phyloP scores from a whole-genome alignment of 805 yeast genomes.

The Debaryomyces tyrocola region DNA sequence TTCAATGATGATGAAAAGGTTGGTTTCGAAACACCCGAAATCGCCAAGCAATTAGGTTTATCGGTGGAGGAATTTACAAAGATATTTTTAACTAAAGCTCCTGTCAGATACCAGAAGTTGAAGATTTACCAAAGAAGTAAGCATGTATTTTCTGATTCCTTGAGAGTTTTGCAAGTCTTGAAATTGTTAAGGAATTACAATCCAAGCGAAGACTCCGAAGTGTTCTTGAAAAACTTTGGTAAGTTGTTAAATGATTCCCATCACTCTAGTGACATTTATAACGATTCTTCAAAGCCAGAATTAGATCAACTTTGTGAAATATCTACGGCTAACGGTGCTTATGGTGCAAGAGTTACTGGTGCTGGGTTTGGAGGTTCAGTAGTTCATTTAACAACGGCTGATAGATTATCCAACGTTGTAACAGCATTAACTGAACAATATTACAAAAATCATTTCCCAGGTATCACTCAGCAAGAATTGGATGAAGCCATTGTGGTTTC shows the following conservation, averaged over 20 bases:
- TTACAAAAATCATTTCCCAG: slow-evolving; percentile 50
- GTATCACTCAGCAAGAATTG: slow-evolving; percentile 44
- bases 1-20: slow-evolving; percentile 32
- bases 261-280: slow-evolving; percentile 45
- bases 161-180: slow-evolving; percentile 55
- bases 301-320: slow-evolving; percentile 53
- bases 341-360: slow-evolving; percentile 73
- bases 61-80: slow-evolving; percentile 42
- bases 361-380: slow-evolving; percentile 81
- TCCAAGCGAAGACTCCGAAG: slow-evolving; percentile 17
- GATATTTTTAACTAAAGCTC: slow-evolving; percentile 49
- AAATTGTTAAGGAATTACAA: slow-evolving; percentile 31
- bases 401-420: slow-evolving; percentile 36
- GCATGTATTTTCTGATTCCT: slow-evolving; percentile 64
- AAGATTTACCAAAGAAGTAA: slow-evolving; percentile 57
- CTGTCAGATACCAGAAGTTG: slow-evolving; percentile 57
- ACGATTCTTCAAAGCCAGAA: slow-evolving; percentile 57
- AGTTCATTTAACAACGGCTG: slow-evolving; percentile 57
- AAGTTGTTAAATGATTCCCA: slow-evolving; percentile 60
- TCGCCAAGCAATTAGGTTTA: slow-evolving; percentile 43
- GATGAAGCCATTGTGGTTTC: slow-evolving; percentile 54
- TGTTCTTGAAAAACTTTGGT: slow-evolving; percentile 49
- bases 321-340: slow-evolving; percentile 56
- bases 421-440: slow-evolving; percentile 50
- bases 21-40: slow-evolving; percentile 54